Evolutionary conservation across 2,329 filamentous ascomycete genomes (phyloP).

Genomic region (Pseudocercospora ulei): DNA sequence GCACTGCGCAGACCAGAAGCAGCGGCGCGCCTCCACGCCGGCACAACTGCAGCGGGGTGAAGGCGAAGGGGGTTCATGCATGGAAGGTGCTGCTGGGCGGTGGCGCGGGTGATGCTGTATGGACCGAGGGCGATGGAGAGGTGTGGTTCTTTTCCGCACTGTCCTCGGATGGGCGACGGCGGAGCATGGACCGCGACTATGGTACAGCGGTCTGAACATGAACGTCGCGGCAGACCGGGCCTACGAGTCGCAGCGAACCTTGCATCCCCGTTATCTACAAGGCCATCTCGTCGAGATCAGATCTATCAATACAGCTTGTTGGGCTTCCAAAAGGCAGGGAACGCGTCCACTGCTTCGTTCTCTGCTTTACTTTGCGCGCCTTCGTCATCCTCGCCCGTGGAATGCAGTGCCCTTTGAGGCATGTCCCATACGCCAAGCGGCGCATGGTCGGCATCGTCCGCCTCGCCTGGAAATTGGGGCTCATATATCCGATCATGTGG

Average conservation of each 20-base stretch:
- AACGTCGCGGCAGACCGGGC: no score
- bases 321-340: conserved; percentile 40
- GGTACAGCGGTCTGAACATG: no score
- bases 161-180: neutral
- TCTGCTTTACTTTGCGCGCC: neutral
- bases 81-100: conserved; percentile 4
- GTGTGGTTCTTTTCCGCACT: conserved; percentile 3
- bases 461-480: no score
- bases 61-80: conserved; percentile 18
- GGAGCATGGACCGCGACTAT: conserved; percentile 3
- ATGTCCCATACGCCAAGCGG: neutral
- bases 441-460: neutral
- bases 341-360: conserved; percentile 14
- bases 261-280: neutral
- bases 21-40: conserved; percentile 14
- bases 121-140: conserved; percentile 3
- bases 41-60: conserved; percentile 9
- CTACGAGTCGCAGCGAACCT: no score
- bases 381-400: neutral
- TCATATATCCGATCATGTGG: neutral
- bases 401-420: neutral
- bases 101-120: neutral
- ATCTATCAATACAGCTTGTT: conserved; percentile 39
- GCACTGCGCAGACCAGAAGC: conserved; percentile 4
- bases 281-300: conserved; percentile 6